Conservation (phyloP, 1,139 yeast genomes). For the Nakaseomyces kungkrabaensis region DNA sequence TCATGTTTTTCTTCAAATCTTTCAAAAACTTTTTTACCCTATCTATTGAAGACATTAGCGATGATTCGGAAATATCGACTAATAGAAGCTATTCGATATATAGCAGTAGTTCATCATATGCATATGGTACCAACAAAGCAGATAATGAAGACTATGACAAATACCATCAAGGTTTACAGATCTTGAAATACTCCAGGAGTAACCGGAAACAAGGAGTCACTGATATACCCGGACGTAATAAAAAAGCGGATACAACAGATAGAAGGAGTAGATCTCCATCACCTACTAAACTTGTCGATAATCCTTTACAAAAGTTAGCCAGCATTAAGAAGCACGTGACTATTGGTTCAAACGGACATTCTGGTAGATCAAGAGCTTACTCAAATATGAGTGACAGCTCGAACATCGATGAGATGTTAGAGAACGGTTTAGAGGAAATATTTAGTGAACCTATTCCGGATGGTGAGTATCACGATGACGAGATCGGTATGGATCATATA, state of each 20-base stretch:
- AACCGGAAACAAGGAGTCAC: background rate
- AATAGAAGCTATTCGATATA: slow-evolving; percentile 3
- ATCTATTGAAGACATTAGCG: slow-evolving; percentile 11
- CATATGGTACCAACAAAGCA: slow-evolving; percentile 1
- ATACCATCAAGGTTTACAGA: slow-evolving; percentile 3
- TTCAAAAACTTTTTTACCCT: slow-evolving; percentile 10
- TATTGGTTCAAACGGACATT: background rate
- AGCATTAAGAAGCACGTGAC: background rate
- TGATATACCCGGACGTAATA: background rate
- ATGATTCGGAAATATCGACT: slow-evolving; percentile 10
- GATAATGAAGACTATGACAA: slow-evolving; percentile 2
- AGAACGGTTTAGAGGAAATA: background rate
- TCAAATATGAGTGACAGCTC: background rate
- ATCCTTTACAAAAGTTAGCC: background rate
- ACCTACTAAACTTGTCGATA: background rate
- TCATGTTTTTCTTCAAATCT: background rate
- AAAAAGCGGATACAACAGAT: background rate
- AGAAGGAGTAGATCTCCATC: background rate
- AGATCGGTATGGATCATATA: background rate
- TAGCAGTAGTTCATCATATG: slow-evolving; percentile 2
- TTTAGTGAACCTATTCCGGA: slow-evolving; percentile 1
- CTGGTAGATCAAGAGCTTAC: background rate
- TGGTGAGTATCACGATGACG: slow-evolving; percentile 2
- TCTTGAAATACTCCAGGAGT: background rate
- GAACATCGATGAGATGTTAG: background rate